Percentiles rank a stretch among this genome's conserved stretches.
Conservation (phyloP, 163 green algal genomes). For the Scenedesmus sp. region DNA sequence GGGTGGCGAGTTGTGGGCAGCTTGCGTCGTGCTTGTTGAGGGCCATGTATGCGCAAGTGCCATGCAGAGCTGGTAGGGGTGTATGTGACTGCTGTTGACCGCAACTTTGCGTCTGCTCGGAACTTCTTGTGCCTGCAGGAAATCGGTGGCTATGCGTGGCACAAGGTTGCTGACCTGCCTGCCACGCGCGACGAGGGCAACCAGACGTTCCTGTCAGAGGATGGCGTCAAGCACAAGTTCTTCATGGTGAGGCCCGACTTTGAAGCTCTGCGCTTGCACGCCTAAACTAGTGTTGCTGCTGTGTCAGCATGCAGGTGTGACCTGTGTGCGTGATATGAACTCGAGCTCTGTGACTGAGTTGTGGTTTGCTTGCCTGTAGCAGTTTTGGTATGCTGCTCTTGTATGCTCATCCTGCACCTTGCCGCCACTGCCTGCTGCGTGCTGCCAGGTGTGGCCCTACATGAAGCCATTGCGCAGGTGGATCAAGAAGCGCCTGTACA, state of each 20-base stretch:
- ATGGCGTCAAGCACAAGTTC: constrained; percentile 79
- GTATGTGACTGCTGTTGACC: no score
- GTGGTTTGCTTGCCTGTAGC: not conserved
- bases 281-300: no score
- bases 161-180: constrained; percentile 78
- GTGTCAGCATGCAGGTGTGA: no score
- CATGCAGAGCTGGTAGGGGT: no score
- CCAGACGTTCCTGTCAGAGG: constrained; percentile 72
- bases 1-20: no score
- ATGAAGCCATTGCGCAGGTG: constrained; percentile 52
- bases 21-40: no score
- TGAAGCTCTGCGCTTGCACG: no score
- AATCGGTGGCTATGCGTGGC: constrained; percentile 86
- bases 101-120: not conserved
- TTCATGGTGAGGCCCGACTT: constrained; percentile 66
- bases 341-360: not conserved
- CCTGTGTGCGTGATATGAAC: no score
- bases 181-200: constrained; percentile 72
- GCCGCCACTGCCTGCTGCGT: not conserved
- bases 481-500: constrained; percentile 47
- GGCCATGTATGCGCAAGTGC: no score
- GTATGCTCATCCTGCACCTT: not conserved
- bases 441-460: constrained; percentile 53
- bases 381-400: not conserved
- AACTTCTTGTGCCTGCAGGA: constrained; percentile 60